Evolutionary conservation across 306 rosid genomes (phyloP).

Genomic region (Acmispon strigosus): DNA sequence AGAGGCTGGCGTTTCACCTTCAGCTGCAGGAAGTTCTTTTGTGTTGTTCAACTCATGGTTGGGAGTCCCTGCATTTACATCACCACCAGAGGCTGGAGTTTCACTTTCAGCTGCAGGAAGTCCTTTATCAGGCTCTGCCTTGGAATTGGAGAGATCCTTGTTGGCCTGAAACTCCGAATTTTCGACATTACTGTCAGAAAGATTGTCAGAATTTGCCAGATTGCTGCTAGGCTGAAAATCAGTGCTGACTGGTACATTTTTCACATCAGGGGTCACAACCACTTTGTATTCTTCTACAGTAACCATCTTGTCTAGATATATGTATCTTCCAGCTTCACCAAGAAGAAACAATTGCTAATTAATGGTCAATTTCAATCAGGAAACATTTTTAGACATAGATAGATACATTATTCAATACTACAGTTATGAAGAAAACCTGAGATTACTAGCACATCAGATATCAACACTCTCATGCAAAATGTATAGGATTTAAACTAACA

Average conservation of each 20-base stretch:
- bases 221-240: conserved; percentile 23
- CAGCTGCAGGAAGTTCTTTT: neutral
- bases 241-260: conserved; percentile 6
- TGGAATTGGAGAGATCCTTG: conserved; percentile 12
- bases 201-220: conserved; percentile 9
- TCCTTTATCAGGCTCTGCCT: conserved; percentile 1
- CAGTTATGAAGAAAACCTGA: neutral
- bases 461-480: neutral
- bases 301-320: conserved; percentile 33
- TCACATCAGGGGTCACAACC: conserved; percentile 2
- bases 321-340: conserved; percentile 28
- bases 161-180: conserved; percentile 6
- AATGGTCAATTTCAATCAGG: neutral
- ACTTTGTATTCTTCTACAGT: conserved; percentile 43
- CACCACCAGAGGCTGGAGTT: conserved; percentile 15
- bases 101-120: conserved; percentile 22
- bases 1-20: no score
- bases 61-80: conserved; percentile 10
- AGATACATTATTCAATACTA: neutral
- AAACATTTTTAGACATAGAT: neutral
- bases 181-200: neutral
- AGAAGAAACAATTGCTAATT: conserved; percentile 1
- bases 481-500: neutral
- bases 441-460: neutral
- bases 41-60: conserved; percentile 1